Evolutionary conservation across 1,284 basidiomycete species (phyloP), one percentile per base, ranked within the genome.

Genomic region (Stygiomarasmius scandens): DNA sequence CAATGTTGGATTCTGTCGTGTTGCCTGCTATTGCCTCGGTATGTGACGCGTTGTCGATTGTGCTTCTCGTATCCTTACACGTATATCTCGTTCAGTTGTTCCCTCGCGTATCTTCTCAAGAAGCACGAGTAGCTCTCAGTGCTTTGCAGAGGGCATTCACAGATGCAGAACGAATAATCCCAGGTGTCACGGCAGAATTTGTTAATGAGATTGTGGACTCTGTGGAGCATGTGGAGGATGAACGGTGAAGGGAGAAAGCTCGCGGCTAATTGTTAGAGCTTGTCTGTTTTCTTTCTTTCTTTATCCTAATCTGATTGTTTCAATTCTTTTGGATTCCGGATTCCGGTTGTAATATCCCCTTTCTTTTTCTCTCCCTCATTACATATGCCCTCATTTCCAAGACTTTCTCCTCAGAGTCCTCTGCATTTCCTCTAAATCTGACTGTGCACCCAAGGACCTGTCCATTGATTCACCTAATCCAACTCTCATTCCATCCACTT

Each of bases 1-100:
- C 90, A 23, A 96, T 98, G 87, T 78, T 97, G 48, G 93, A 96
- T 67, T 93, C 93, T n/a, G 95, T 98, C 32, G 89, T 97, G 58
- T 76, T 96, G 36, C 95, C 95, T 22, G 95, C 94, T 16, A 89
- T 97, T 64, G 91, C 92, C 54, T 95, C 92, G 63, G 95, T 96
- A 65, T 36, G 48, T 54, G 54, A 52, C 24, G 25, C 36, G n/a
- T n/a, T 46, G 47, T 25, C 58, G 34, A 50, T 32, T 50, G 56
- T 41, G 44, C 27, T 6, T 53, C 52, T 51, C 51, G 32, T 52
- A 41, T 32, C 56, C 20, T 51, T 43, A 27, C 10, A 27, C 58
- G 49, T 47, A 58, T 54, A 45, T 65, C 55, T 49, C 60, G 47
- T 59, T 41, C 64, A 96, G 95, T 79, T 98, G 34, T 92, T 94